Evolutionary conservation across 1,284 basidiomycete species (phyloP).

Genomic region (Takashimella koratensis): DNA sequence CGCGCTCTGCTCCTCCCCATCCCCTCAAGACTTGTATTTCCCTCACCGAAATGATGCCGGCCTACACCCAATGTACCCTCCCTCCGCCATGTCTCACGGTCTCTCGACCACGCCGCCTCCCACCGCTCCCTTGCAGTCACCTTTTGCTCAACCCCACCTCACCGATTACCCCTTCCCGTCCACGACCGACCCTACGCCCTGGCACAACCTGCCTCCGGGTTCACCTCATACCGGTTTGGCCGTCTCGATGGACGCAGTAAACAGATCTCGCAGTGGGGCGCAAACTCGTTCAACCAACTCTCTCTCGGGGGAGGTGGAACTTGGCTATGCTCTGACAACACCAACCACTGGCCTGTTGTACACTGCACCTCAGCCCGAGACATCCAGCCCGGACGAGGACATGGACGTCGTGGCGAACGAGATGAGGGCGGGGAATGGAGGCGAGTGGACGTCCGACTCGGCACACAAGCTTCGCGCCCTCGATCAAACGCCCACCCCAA

Average conservation of each 20-base stretch:
- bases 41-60: no score
- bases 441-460: neutral
- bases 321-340: neutral
- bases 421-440: neutral
- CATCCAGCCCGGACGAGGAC: neutral
- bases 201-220: neutral
- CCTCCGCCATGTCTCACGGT: no score
- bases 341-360: neutral
- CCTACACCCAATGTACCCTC: no score
- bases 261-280: neutral
- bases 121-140: neutral
- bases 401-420: neutral
- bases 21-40: neutral
- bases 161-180: neutral
- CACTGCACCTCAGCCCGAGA: neutral
- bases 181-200: neutral
- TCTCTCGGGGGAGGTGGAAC: neutral
- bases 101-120: neutral
- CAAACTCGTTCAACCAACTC: neutral
- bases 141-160: neutral
- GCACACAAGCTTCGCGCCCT: neutral
- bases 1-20: neutral
- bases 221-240: neutral
- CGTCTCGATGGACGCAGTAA: neutral
- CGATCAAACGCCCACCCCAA: neutral